These are phyloP conservation scores for Lasiodiplodia gonubiensis DNA, from an alignment of 2,329 filamentous ascomycete species.

Conservation along the genomic window DNA sequence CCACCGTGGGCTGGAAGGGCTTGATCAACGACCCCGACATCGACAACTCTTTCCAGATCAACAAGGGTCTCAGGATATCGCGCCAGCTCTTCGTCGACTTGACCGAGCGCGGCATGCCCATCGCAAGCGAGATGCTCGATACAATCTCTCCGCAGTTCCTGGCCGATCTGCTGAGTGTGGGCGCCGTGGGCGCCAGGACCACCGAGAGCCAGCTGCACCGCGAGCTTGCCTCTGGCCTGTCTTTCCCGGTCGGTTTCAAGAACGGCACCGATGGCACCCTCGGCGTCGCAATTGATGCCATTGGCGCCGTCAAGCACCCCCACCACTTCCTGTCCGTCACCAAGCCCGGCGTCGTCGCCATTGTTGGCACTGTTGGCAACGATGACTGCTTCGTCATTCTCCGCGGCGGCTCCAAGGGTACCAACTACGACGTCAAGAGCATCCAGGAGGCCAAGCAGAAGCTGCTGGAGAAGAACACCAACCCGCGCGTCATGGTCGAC, in stretches of 20 bases:
- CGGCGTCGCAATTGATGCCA: slow-evolving; percentile 90
- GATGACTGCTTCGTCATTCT: slow-evolving; percentile 97
- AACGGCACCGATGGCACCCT: slow-evolving; percentile 95
- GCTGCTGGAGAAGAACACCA: slow-evolving; percentile 74
- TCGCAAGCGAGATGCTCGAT: slow-evolving; percentile 97
- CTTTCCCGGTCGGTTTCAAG: slow-evolving; percentile 99
- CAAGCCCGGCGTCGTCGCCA: slow-evolving; percentile 92
- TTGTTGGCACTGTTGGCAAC: slow-evolving; percentile 92
- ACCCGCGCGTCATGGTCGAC: slow-evolving; percentile 89
- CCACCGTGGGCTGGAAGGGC: slow-evolving; percentile 98
- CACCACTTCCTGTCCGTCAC: slow-evolving; percentile 98
- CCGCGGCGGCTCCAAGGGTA: slow-evolving; percentile 87
- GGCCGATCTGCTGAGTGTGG: slow-evolving; percentile 87
- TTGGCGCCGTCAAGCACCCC: slow-evolving; percentile 87
- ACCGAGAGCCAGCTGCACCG: slow-evolving; percentile 96
- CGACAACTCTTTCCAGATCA: slow-evolving; percentile 98
- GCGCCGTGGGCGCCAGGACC: slow-evolving; percentile 93
- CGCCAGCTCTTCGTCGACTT: slow-evolving; percentile 93
- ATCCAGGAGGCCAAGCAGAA: slow-evolving; percentile 83
- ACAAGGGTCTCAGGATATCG: slow-evolving; percentile 88
- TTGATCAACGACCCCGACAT: slow-evolving; percentile 99
- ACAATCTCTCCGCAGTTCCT: slow-evolving; percentile 98
- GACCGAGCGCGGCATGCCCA: slow-evolving; percentile 89
- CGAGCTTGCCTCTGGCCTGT: slow-evolving; percentile 89
- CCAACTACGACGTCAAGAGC: slow-evolving; percentile 88